Conservation (phyloP, 2,329 filamentous ascomycete species). For the Dendrostoma leiphaemia region DNA sequence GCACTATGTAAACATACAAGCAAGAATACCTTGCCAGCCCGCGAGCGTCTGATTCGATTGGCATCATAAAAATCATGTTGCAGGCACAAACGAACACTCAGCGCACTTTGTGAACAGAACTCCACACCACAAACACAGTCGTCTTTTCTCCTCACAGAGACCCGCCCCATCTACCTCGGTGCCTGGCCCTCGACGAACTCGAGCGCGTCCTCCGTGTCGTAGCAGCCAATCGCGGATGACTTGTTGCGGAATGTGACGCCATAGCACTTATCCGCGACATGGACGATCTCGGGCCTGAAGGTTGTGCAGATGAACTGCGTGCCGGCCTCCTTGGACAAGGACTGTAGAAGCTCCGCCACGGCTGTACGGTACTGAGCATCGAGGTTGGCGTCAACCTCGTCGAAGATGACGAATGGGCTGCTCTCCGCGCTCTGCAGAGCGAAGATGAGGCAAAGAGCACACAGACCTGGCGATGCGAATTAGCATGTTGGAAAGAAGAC, state of each 20-base stretch:
- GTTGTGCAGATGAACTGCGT: conserved; percentile 97
- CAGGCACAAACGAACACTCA: too few relatives aligned
- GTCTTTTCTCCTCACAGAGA: too few relatives aligned
- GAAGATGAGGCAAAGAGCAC: conserved; percentile 95
- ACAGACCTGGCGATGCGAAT: conserved; percentile 62
- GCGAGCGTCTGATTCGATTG: neutral
- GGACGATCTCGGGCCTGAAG: conserved; percentile 94
- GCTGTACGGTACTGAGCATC: conserved; percentile 97
- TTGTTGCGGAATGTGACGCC: conserved; percentile 93
- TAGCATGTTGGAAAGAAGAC: neutral
- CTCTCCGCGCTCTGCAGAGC: conserved; percentile 98
- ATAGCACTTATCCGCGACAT: conserved; percentile 96
- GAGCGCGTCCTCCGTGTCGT: conserved; percentile 81
- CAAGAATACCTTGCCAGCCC: conserved; percentile 6
- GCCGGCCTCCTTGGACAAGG: conserved; percentile 65
- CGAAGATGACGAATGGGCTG: conserved; percentile 97
- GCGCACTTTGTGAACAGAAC: too few relatives aligned
- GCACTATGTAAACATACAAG: conserved; percentile 3
- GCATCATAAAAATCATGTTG: neutral
- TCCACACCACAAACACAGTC: too few relatives aligned
- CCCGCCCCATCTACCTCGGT: conserved; percentile 27
- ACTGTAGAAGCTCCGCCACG: conserved; percentile 83
- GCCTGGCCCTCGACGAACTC: conserved; percentile 89
- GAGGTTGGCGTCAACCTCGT: conserved; percentile 97
- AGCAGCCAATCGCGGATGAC: conserved; percentile 90